Base-by-base conservation (phyloP, 176 grass and related monocot species). In the Melocanna baccifera region DNA sequence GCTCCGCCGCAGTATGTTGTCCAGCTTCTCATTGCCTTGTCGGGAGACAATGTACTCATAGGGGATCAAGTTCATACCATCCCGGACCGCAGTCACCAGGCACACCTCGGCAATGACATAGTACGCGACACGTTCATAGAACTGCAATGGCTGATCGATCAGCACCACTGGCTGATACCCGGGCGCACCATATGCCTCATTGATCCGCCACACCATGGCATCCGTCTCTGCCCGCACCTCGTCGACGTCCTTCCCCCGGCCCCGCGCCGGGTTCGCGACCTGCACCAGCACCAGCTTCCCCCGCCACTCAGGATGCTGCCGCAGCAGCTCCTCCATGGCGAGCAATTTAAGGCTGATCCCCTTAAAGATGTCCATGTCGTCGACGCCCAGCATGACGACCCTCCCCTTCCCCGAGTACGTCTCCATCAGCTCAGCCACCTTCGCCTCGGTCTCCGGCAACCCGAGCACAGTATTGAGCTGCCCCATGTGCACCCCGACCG, bases 291-390 rank as follows among this genome's bases (percentile, higher is more conserved):
- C 95, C 45, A 93, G 89, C 82, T 87, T 95, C 18, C 92, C 91
- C 0, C 89, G 66, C 95, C 95, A 98, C 67, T 98, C 95, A 0
- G 82, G 81, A 25, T 93, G 95, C 84, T 93, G 95, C n/a, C 73
- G 72, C 39, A 98, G 86, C 45, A 98, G 67, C 83, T 98, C 89
- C 74, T 98, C 92, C 91, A 98, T 91, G 73, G 95, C 92, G 5
- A 95, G 84, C 80, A 98, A 81, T 84, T 98, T 98, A 0, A 98
- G 88, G 84, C 91, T 98, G 62, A 98, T 98, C 34, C 95, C 95
- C 76, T 98, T 98, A 59, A 98, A 98, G 43, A 98, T 98, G 72
- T 98, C 95, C 95, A 98, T 98, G 73, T 98, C 95, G 75, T 98
- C 95, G 16, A 98, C 95, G 29, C 95, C 95, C 9, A 98, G 91